phyloP scores from a whole-genome alignment of 371 early-diverging fungal species.

The Rhizopus arrhizus region DNA sequence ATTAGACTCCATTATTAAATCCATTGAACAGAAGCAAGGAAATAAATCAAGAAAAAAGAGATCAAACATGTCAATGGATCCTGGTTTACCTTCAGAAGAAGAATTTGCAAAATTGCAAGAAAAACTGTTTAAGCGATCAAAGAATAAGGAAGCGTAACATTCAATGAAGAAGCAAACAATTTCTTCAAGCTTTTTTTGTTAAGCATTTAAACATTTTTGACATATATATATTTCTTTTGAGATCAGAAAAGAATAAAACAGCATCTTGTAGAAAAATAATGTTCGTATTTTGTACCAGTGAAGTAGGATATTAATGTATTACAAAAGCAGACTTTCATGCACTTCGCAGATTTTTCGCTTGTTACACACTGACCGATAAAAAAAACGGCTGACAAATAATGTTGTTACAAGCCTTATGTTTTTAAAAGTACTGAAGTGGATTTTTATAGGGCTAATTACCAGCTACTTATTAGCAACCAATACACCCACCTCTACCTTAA shows the following conservation, averaged over 20 bases:
- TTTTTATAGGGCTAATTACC: not conserved
- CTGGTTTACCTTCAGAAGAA: slow-evolving; percentile 61
- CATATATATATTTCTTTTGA: no score
- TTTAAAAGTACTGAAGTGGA: not conserved
- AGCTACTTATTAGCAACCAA: not conserved
- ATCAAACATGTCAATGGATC: slow-evolving; percentile 4
- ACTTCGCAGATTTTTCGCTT: no score
- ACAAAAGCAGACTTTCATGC: not conserved
- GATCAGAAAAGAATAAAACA: no score
- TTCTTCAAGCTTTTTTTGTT: not conserved
- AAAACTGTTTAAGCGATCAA: slow-evolving; percentile 47
- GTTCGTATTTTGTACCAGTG: no score
- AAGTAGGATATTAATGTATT: no score
- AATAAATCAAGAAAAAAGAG: slow-evolving; percentile 15
- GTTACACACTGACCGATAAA: no score
- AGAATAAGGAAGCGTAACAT: not conserved
- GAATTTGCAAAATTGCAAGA: slow-evolving; percentile 64
- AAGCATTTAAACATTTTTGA: no score
- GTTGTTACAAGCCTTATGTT: not conserved
- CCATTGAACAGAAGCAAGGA: slow-evolving; percentile 38
- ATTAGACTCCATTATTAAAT: slow-evolving; percentile 52
- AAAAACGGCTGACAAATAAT: no score
- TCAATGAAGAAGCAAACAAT: slow-evolving; percentile 5
- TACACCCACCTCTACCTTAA: slow-evolving; percentile 11
- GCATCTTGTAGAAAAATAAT: no score